These are phyloP conservation scores for Keithomyces neogunnii DNA, from an alignment of 2,329 filamentous ascomycete species.

Conservation along the genomic window DNA sequence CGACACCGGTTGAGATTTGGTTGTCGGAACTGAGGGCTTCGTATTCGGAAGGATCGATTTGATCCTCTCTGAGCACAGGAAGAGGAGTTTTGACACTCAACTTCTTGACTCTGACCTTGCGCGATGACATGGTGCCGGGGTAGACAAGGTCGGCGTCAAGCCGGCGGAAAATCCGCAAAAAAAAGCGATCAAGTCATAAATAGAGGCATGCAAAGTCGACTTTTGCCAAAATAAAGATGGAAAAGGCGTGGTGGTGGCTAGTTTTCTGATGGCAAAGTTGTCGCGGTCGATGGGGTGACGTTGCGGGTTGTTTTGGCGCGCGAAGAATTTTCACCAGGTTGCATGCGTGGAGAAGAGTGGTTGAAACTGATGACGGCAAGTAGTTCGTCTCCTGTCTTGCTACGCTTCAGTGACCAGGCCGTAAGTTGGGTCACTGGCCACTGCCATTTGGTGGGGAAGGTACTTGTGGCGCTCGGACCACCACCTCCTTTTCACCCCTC, in stretches of 20 bases:
- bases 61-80: conserved; percentile 78
- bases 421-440: conserved; percentile 9
- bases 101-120: conserved; percentile 79
- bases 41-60: conserved; percentile 81
- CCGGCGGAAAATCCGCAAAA: conserved; percentile 51
- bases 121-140: conserved; percentile 48
- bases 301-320: conserved; percentile 46
- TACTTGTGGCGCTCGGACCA: conserved; percentile 23
- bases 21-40: conserved; percentile 75
- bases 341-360: conserved; percentile 18
- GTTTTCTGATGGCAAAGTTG: conserved; percentile 46
- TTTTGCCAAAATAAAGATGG: conserved; percentile 41
- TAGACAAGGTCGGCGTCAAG: conserved; percentile 28
- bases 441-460: conserved; percentile 10
- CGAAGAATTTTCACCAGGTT: conserved; percentile 44
- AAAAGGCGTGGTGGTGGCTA: conserved; percentile 37
- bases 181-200: conserved; percentile 58
- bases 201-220: conserved; percentile 44
- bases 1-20: conserved; percentile 92
- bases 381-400: not conserved
- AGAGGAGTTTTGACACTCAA: conserved; percentile 85
- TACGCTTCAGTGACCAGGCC: not conserved
- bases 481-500: conserved; percentile 21
- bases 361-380: conserved; percentile 6
- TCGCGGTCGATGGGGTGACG: conserved; percentile 44